Evolutionary conservation across 2,329 filamentous ascomycete genomes (phyloP).

Genomic region (Alternaria brassicae): DNA sequence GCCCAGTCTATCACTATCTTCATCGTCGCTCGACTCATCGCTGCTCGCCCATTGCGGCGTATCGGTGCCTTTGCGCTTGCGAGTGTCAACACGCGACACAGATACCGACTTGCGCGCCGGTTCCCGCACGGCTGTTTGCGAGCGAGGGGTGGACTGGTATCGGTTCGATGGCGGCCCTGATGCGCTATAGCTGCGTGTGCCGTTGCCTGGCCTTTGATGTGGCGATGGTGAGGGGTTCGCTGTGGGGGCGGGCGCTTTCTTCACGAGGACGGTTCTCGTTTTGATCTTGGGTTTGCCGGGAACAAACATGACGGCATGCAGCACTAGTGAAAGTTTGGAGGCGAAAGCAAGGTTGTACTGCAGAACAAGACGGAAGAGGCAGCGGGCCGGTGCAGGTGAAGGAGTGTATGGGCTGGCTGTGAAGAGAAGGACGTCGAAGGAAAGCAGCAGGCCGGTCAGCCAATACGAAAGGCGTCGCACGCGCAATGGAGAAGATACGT

Average conservation of each 20-base stretch:
- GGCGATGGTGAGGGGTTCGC: conserved; percentile 19
- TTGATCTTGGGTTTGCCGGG: conserved; percentile 45
- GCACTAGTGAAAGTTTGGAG: conserved; percentile 10
- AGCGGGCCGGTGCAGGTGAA: conserved; percentile 18
- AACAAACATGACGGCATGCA: conserved; percentile 35
- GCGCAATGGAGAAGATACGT: conserved; percentile 22
- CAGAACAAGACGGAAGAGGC: conserved; percentile 1
- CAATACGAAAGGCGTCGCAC: conserved; percentile 25
- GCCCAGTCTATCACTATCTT: conserved; percentile 37
- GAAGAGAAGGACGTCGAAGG: conserved; percentile 17
- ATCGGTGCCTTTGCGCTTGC: conserved; percentile 46
- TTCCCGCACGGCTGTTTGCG: conserved; percentile 25
- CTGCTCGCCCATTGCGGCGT: conserved; percentile 47
- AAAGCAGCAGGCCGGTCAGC: conserved; percentile 24
- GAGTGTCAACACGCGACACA: conserved; percentile 34
- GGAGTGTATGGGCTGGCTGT: conserved; percentile 20
- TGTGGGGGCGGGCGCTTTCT: conserved; percentile 30
- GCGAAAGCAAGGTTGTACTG: conserved; percentile 10
- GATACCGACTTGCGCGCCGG: conserved; percentile 35
- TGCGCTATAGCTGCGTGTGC: conserved; percentile 21
- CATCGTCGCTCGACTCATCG: conserved; percentile 41
- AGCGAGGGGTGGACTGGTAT: conserved; percentile 33
- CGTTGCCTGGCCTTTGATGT: conserved; percentile 14
- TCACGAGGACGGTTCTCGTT: conserved; percentile 41
- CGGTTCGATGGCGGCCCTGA: conserved; percentile 35